Evolutionary conservation across 306 rosid species (phyloP), one percentile per base, ranked within the genome.

Genomic region (Leucaena leucocephala): DNA sequence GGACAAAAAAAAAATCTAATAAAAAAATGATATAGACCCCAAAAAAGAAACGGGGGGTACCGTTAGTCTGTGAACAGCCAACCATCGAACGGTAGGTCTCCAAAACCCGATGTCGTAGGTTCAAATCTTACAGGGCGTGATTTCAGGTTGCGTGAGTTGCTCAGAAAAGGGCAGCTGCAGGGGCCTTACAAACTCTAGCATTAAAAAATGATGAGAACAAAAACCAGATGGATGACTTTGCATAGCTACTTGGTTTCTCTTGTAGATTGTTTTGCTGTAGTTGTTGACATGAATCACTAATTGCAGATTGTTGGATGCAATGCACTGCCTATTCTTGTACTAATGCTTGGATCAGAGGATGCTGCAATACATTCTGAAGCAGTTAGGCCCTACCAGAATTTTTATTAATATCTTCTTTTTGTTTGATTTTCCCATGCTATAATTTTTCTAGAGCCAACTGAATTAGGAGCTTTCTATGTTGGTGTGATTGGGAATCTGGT

Each of bases 401-500:
- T 12, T 15, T 3, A 48, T 2, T 44, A 35, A 10, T 36, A 58
- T 48, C 44, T 75, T 82, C 6, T 71, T 17, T 79, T 3, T 66
- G 36, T 13, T 21, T 22, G 3, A 35, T 11, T 46, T 55, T 71
- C 34, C 9, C 66, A 12, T 22, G 44, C 42, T 16, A 22, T 33
- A 63, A 14, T 21, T 22, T 54, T 81, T 75, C 36, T 49, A 34
- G 82, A 62, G 66, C 65, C 40, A 4, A 49, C 80, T 82, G 55
- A 84, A 16, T 40, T 63, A 59, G 21, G 34, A 2, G 38, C 21
- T 71, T 71, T 78, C 43, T 75, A 92, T 93, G 90, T 92, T 77
- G 94, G 96, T 45, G 90, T 90, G 59, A 86, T 92, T 58, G 96
- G 96, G 66, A 90, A 92, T 86, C 85, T 92, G 57, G 97, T 90